These are phyloP conservation scores for Xylaria venustula DNA, from an alignment of 495 filamentous ascomycete species.

Conservation along the genomic window DNA sequence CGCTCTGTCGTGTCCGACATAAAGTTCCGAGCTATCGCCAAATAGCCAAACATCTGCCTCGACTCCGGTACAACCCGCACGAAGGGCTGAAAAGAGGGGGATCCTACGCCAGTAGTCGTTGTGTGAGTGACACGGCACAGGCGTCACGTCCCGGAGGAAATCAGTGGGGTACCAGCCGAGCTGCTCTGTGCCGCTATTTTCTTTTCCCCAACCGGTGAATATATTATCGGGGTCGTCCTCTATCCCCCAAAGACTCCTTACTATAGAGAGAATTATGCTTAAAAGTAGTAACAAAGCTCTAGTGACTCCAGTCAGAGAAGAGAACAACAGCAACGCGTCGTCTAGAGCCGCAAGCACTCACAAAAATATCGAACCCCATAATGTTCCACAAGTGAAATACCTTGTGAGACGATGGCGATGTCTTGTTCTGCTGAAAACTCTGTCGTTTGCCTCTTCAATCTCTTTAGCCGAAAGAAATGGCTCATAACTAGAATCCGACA, in stretches of 20 bases:
- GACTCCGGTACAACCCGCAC: constrained; percentile 67
- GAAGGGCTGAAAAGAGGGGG: constrained; percentile 64
- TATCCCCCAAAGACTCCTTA: constrained; percentile 53
- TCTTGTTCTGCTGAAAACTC: not conserved
- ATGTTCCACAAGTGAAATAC: constrained; percentile 2
- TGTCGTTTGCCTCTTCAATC: not conserved
- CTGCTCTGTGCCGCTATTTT: constrained; percentile 45
- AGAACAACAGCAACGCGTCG: not conserved
- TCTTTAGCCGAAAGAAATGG: not conserved
- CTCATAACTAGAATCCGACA: not conserved
- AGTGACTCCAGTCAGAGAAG: constrained; percentile 16
- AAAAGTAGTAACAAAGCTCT: constrained; percentile 33
- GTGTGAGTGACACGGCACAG: constrained; percentile 74
- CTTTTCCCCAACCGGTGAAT: constrained; percentile 54
- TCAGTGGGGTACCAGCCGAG: constrained; percentile 70
- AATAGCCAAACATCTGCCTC: constrained; percentile 91
- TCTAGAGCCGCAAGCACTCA: constrained; percentile 20
- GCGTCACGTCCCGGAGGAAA: constrained; percentile 67
- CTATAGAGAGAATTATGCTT: constrained; percentile 50
- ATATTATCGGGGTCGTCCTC: constrained; percentile 52
- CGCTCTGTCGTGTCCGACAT: constrained; percentile 58
- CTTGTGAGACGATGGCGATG: not conserved
- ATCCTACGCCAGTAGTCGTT: constrained; percentile 88
- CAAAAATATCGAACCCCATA: constrained; percentile 34
- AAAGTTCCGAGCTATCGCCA: constrained; percentile 55